phyloP scores from a whole-genome alignment of 768 basidiomycete genomes.

The Atractiella rhizophila region DNA sequence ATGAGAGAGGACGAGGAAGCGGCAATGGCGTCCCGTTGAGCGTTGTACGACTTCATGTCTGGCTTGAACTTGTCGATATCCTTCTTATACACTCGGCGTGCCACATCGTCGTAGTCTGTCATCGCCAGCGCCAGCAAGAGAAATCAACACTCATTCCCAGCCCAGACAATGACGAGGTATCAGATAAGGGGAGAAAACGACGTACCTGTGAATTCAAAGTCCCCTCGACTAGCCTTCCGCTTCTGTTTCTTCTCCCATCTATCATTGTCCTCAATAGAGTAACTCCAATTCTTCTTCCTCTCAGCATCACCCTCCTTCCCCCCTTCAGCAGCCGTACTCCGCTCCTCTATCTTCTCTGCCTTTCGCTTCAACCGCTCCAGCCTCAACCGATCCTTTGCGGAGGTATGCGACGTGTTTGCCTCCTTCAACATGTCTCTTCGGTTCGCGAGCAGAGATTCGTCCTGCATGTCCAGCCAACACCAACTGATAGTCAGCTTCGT shows the following conservation, averaged over 20 bases:
- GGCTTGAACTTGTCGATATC: conserved; percentile 70
- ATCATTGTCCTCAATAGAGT: conserved; percentile 84
- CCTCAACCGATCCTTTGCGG: conserved; percentile 52
- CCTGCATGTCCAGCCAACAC: conserved; percentile 25
- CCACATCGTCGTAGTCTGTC: conserved; percentile 68
- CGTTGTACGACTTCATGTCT: conserved; percentile 61
- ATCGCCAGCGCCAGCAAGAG: too few relatives aligned
- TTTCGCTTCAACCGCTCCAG: conserved; percentile 50
- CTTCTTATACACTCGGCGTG: conserved; percentile 71
- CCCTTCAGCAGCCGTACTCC: conserved; percentile 64
- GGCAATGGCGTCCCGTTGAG: conserved; percentile 62
- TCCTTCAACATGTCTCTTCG: conserved; percentile 66
- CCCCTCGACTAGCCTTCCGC: conserved; percentile 55
- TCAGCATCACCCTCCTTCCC: conserved; percentile 92
- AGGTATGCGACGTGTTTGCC: conserved; percentile 46
- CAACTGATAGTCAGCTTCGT: not conserved
- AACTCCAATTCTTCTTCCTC: conserved; percentile 78
- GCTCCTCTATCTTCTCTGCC: conserved; percentile 57
- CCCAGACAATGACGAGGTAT: too few relatives aligned
- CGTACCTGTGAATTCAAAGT: conserved; percentile 78
- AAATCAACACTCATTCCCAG: not conserved
- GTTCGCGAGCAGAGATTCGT: conserved; percentile 53
- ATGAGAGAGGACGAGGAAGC: conserved; percentile 38
- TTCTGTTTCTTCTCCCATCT: conserved; percentile 79
- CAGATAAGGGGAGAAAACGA: conserved; percentile 5